Evolutionary conservation across 139 green algal species (phyloP).

Genomic region (Eudorina sp.): DNA sequence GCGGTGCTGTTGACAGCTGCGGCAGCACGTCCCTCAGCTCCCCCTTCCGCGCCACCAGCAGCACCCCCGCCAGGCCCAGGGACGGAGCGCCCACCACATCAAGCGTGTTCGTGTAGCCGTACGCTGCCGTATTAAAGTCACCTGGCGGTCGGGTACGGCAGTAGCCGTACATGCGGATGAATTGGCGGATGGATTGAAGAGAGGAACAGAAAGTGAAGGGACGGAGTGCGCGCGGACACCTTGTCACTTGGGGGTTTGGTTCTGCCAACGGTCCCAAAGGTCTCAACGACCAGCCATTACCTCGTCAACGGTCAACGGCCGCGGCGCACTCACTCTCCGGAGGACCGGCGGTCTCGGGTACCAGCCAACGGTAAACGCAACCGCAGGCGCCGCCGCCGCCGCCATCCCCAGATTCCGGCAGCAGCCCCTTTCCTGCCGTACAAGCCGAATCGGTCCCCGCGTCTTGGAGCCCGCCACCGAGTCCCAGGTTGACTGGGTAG

Average conservation of each 20-base stretch:
- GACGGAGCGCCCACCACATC: not conserved
- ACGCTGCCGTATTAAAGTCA: not conserved
- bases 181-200: no score
- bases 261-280: no score
- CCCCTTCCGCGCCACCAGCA: slow-evolving; percentile 14
- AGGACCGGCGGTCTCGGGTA: slow-evolving; percentile 25
- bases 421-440: not conserved
- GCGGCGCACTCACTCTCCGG: not conserved
- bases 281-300: no score
- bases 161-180: no score
- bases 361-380: slow-evolving; percentile 14
- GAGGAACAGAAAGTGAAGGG: no score
- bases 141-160: no score
- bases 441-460: not conserved
- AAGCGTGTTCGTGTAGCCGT: slow-evolving; percentile 21
- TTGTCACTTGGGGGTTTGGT: no score
- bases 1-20: not conserved
- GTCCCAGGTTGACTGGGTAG: not conserved
- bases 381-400: no score
- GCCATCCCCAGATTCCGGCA: no score
- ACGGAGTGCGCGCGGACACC: no score
- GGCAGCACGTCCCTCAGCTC: not conserved
- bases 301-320: no score
- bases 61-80: slow-evolving; percentile 44
- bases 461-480: not conserved